Conservation (phyloP, 495 filamentous ascomycete species). For the Durotheca rogersii region DNA sequence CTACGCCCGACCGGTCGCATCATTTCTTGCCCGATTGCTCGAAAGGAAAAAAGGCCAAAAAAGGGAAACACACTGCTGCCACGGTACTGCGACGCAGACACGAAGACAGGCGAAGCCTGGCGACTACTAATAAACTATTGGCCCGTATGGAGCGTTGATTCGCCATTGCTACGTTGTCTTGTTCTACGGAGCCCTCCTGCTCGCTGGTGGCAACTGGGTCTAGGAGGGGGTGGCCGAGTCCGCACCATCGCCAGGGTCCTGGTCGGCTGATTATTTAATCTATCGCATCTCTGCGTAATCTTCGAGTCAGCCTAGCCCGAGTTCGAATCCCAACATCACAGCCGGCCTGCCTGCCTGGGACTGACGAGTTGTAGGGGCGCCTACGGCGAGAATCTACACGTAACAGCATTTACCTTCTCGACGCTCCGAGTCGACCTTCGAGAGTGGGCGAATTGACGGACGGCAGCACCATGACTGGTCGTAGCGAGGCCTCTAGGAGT, state of each 20-base stretch:
- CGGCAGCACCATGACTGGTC: conserved; percentile 28
- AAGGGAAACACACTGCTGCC: conserved; percentile 2
- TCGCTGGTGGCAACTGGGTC: conserved; percentile 25
- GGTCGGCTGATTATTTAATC: conserved; percentile 24
- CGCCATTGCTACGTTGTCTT: conserved; percentile 16
- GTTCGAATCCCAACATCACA: conserved; percentile 8
- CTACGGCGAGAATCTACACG: conserved; percentile 1
- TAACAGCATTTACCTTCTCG: background rate
- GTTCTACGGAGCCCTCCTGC: conserved; percentile 20
- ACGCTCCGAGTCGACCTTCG: conserved; percentile 1
- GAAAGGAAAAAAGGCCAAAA: conserved; percentile 17
- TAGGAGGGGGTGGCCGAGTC: conserved; percentile 18
- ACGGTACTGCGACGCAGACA: conserved; percentile 18
- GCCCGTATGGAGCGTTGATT: conserved; percentile 22
- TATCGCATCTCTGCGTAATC: conserved; percentile 23
- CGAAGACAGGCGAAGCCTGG: conserved; percentile 23
- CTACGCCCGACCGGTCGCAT: conserved; percentile 8
- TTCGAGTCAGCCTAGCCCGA: conserved; percentile 7
- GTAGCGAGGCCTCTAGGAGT: conserved; percentile 24
- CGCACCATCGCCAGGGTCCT: conserved; percentile 17
- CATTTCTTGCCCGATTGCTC: conserved; percentile 13
- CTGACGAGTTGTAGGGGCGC: background rate
- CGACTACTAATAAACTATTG: conserved; percentile 11
- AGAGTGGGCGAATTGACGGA: conserved; percentile 1
- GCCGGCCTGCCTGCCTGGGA: too few relatives aligned